Evolutionary conservation across 192 early-diverging fungal genomes (phyloP), one percentile per base, ranked within the genome.

Genomic region (Podila epicladia): DNA sequence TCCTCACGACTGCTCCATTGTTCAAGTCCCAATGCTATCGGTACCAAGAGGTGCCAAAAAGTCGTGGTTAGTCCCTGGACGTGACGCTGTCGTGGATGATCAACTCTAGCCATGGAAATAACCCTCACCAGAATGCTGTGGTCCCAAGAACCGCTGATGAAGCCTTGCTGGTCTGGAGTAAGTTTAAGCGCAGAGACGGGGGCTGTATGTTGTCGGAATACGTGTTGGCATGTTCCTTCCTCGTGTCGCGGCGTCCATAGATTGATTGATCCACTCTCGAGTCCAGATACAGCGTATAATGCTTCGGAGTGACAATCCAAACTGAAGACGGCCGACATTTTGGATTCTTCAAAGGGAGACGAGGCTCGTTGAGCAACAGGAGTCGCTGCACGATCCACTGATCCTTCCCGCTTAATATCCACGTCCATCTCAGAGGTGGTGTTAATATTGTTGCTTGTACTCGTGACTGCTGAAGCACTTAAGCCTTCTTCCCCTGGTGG

Each of bases 141-240:
- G 72, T 99, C 98, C 98, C 98, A 99, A 29, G 97, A 96, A 7
- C 97, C 98, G 75, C 95, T 98, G 59, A 98, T 87, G 58, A 95
- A 82, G 0, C 89, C 88, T 63, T 86, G 86, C 74, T 99, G 95
- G 48, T 93, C 95, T 2, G 94, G 94, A 12, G 92, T 88, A 29
- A 96, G 91, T 55, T 86, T 88, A 24, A 99, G 73, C 1, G 92
- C 89, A 0, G 97, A 97, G 5, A 99, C 97, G 5, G 95, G 92
- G 22, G 86, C 89, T 15, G 84, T 91, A 68, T 99, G 98, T 60
- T 92, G 87, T 33, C 88, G 80, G 37, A 99, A 87, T 1, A 95
- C 88, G 72, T 95, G 89, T 53, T 96, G 92, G 49, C 94, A 93
- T 32, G 88, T 88, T 6, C 97, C 98, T 85, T 99, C 98, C 67